Percentiles rank a stretch among this genome's conserved stretches.
Evolutionary conservation across 495 filamentous ascomycete genomes (phyloP).

Genomic region (Cercophora sp.): DNA sequence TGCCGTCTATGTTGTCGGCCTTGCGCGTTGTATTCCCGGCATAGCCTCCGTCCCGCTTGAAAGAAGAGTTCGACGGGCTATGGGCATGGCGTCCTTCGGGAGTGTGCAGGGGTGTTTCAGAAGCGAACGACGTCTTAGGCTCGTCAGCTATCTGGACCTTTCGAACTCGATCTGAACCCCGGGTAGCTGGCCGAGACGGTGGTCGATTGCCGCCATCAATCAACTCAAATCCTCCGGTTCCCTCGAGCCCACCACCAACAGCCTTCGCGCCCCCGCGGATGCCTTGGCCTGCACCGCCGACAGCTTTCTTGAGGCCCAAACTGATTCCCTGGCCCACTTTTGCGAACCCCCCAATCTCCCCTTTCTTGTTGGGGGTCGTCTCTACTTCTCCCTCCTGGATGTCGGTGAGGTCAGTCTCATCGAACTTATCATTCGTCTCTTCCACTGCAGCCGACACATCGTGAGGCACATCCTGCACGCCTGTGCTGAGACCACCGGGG

Average conservation of each 20-base stretch:
- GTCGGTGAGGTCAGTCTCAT: constrained; percentile 20
- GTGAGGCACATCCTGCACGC: constrained; percentile 74
- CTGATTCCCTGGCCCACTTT: constrained; percentile 36
- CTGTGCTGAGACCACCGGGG: constrained; percentile 69
- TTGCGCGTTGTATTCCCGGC: constrained; percentile 43
- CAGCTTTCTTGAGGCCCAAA: constrained; percentile 37
- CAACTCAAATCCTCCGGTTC: constrained; percentile 51
- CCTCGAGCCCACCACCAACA: constrained; percentile 54
- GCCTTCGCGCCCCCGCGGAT: constrained; percentile 57
- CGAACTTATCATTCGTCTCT: constrained; percentile 31
- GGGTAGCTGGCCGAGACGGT: constrained; percentile 20
- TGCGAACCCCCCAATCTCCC: constrained; percentile 27
- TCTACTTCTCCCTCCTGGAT: constrained; percentile 29
- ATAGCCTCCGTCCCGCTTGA: constrained; percentile 23
- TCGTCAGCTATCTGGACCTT: constrained; percentile 14
- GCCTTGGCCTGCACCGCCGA: constrained; percentile 38
- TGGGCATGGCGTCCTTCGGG: constrained; percentile 28
- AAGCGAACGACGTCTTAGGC: constrained; percentile 30
- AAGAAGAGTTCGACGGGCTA: constrained; percentile 31
- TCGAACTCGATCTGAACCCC: constrained; percentile 27
- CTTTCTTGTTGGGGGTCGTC: constrained; percentile 17
- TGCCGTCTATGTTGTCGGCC: constrained; percentile 39
- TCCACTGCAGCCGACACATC: constrained; percentile 63
- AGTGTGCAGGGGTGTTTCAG: constrained; percentile 24
- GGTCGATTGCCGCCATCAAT: constrained; percentile 21